Evolutionary conservation across 1,284 basidiomycete genomes (phyloP).

Genomic region (Exobasidium rhododendri): DNA sequence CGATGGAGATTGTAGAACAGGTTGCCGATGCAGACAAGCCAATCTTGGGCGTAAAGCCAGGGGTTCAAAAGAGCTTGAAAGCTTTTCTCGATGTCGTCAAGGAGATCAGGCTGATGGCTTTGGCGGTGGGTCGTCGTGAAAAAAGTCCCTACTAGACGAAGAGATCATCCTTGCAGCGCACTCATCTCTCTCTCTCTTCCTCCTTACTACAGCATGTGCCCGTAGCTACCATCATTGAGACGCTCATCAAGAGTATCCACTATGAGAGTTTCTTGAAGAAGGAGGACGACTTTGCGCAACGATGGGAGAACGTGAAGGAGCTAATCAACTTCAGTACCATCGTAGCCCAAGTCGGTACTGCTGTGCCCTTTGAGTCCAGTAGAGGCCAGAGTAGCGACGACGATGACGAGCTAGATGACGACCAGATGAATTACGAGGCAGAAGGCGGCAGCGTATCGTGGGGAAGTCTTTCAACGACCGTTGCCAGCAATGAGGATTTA

Average conservation of each 20-base stretch:
- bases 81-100: slow-evolving; percentile 65
- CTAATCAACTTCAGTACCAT: slow-evolving; percentile 59
- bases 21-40: slow-evolving; percentile 26
- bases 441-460: slow-evolving; percentile 55
- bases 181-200: too few species aligned
- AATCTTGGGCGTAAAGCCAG: slow-evolving; percentile 66
- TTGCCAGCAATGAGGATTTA: background rate
- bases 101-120: slow-evolving; percentile 62
- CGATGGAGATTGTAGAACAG: slow-evolving; percentile 61
- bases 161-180: too few species aligned
- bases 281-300: slow-evolving; percentile 65
- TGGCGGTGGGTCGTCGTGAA: slow-evolving; percentile 60
- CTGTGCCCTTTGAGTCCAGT: background rate
- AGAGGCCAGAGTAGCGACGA: background rate
- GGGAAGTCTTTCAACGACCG: background rate
- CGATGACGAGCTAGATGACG: slow-evolving; percentile 20
- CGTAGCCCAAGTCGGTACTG: slow-evolving; percentile 20
- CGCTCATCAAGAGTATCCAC: slow-evolving; percentile 63
- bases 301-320: slow-evolving; percentile 84
- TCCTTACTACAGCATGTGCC: slow-evolving; percentile 30
- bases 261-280: slow-evolving; percentile 71
- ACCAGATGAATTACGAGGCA: slow-evolving; percentile 19
- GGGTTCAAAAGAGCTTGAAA: slow-evolving; percentile 65
- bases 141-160: too few species aligned
- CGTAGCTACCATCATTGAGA: slow-evolving; percentile 67